A percentile compares a stretch with the other conserved stretches of the same genome.
Conservation (phyloP, 768 basidiomycete species). For the Phylloporus rhodoxanthus region DNA sequence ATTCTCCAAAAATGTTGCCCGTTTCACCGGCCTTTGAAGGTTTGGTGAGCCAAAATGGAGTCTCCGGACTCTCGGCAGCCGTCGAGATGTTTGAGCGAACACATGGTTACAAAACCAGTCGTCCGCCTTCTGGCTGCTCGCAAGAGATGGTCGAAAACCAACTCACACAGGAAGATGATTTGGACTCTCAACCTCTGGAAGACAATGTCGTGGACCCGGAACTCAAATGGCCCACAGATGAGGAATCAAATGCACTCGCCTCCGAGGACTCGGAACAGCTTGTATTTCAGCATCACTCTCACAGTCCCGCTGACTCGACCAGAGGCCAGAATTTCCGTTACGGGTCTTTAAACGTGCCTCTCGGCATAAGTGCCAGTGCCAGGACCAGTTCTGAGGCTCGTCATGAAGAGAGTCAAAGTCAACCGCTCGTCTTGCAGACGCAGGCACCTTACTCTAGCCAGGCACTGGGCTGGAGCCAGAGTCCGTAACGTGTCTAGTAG, state of each 20-base stretch:
- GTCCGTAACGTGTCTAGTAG: slow-evolving; percentile 16
- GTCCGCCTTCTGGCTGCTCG: slow-evolving; percentile 31
- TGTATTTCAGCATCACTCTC: not conserved
- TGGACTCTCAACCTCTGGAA: slow-evolving; percentile 10
- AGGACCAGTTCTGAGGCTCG: not conserved
- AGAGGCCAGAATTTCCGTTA: slow-evolving; percentile 15
- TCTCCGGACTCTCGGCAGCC: slow-evolving; percentile 9
- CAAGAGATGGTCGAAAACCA: slow-evolving; percentile 43
- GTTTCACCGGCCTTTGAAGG: slow-evolving; percentile 20
- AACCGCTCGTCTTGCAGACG: slow-evolving; percentile 38
- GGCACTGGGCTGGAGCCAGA: slow-evolving; percentile 22
- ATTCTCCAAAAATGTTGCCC: slow-evolving; percentile 11
- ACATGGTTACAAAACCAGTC: slow-evolving; percentile 1
- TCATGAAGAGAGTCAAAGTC: slow-evolving; percentile 22
- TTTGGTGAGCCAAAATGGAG: slow-evolving; percentile 8
- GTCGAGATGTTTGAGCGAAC: slow-evolving; percentile 18
- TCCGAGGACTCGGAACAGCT: not conserved
- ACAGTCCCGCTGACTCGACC: slow-evolving; percentile 1
- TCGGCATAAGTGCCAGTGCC: not conserved
- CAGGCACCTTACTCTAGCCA: slow-evolving; percentile 54
- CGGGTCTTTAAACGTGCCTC: slow-evolving; percentile 21
- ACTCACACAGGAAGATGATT: slow-evolving; percentile 38
- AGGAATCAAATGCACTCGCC: slow-evolving; percentile 7
- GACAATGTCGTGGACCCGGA: slow-evolving; percentile 13
- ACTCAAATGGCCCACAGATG: slow-evolving; percentile 27